phyloP scores from a whole-genome alignment of 768 basidiomycete species.

The Hericium rajendrae region DNA sequence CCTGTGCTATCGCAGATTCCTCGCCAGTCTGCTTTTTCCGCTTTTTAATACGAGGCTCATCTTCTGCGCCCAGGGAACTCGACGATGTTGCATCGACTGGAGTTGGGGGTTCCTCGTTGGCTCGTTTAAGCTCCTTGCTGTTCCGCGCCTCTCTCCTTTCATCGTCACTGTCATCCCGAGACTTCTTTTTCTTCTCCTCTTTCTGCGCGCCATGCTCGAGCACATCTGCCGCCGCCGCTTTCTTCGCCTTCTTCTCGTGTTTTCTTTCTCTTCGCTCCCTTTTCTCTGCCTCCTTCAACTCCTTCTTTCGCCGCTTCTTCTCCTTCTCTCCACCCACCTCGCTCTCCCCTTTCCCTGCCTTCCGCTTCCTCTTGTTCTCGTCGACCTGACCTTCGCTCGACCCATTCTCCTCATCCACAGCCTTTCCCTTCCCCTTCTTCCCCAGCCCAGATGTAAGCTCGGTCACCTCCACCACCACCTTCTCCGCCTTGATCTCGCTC shows the following conservation, averaged over 20 bases:
- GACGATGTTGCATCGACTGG: neutral
- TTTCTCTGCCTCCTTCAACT: constrained; percentile 12
- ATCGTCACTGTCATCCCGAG: too few species aligned
- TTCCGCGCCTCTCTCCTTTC: too few species aligned
- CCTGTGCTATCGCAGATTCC: too few species aligned
- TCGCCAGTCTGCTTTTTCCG: too few species aligned
- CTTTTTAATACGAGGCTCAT: too few species aligned
- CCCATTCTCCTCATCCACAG: neutral
- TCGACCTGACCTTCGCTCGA: neutral
- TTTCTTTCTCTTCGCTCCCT: constrained; percentile 3
- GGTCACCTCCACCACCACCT: neutral
- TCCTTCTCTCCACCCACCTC: constrained; percentile 3
- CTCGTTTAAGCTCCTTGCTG: too few species aligned
- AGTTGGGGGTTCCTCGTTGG: too few species aligned
- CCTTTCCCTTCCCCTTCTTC: neutral
- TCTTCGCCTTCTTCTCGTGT: constrained; percentile 8
- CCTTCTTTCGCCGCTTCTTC: constrained; percentile 5
- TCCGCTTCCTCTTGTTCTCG: neutral
- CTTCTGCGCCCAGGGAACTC: neutral
- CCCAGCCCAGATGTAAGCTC: constrained; percentile 9
- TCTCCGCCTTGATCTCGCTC: neutral
- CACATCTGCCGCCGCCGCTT: neutral
- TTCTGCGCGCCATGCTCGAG: neutral
- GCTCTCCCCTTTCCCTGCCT: neutral
- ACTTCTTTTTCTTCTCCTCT: neutral